These are phyloP conservation scores for Metarhizium brunneum DNA, from an alignment of 2,329 filamentous ascomycete species.

Conservation along the genomic window DNA sequence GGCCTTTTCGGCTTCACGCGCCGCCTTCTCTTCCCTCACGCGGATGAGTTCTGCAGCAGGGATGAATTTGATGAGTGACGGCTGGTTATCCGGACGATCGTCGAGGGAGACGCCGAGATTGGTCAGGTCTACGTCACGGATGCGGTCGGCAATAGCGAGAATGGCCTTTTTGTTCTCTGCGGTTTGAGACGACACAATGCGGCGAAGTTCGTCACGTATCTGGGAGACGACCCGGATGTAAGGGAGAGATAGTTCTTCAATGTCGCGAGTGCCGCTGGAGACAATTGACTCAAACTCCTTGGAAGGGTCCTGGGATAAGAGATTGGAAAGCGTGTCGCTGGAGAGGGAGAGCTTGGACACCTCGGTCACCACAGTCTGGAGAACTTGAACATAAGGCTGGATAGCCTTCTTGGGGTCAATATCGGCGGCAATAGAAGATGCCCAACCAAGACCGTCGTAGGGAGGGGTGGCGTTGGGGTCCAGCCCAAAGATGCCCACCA, in stretches of 20 bases:
- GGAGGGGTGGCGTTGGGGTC: conserved; percentile 50
- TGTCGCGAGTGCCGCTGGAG: conserved; percentile 36
- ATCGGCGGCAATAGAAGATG: conserved; percentile 28
- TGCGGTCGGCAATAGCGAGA: conserved; percentile 65
- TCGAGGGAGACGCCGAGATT: conserved; percentile 82
- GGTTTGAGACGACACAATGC: conserved; percentile 36
- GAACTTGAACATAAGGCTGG: conserved; percentile 36
- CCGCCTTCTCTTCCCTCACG: conserved; percentile 49
- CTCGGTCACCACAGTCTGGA: conserved; percentile 36
- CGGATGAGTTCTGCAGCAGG: conserved; percentile 48
- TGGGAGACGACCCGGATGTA: conserved; percentile 46
- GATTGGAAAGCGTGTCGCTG: conserved; percentile 31
- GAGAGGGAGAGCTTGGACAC: conserved; percentile 38
- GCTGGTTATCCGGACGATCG: conserved; percentile 58
- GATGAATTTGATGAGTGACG: conserved; percentile 63
- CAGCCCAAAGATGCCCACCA: conserved; percentile 78
- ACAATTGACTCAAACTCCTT: conserved; percentile 37
- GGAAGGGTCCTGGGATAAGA: conserved; percentile 35
- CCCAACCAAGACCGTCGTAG: conserved; percentile 50
- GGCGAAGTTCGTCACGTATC: conserved; percentile 53
- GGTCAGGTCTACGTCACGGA: conserved; percentile 74
- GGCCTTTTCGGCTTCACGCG: conserved; percentile 51
- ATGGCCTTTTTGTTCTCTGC: conserved; percentile 58
- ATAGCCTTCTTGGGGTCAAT: conserved; percentile 37
- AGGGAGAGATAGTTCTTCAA: conserved; percentile 43